Conservation (phyloP, 768 basidiomycete species). For the Lactifluus echinatus region DNA sequence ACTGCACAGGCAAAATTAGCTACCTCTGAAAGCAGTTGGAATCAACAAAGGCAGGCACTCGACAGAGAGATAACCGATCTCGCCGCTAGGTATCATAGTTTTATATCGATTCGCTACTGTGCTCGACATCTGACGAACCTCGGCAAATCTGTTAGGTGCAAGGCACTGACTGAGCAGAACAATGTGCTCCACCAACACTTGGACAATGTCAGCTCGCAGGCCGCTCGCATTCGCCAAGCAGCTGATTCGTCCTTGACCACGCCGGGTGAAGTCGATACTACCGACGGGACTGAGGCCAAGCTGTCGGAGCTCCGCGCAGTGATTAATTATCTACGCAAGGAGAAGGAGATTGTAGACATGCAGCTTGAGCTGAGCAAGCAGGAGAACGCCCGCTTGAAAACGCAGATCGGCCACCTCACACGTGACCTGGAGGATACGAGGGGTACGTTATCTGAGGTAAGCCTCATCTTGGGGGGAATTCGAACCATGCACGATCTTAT, state of each 20-base stretch:
- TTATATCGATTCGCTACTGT: neutral
- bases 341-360: conserved; percentile 88
- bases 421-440: conserved; percentile 65
- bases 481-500: neutral
- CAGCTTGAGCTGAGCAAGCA: conserved; percentile 75
- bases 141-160: conserved; percentile 37
- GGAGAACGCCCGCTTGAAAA: conserved; percentile 65
- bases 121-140: neutral
- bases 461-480: conserved; percentile 16
- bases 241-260: conserved; percentile 42
- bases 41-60: conserved; percentile 63
- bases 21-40: conserved; percentile 73
- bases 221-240: conserved; percentile 67
- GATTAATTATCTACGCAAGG: conserved; percentile 74
- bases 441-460: conserved; percentile 60
- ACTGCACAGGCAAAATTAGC: conserved; percentile 66
- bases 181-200: conserved; percentile 72
- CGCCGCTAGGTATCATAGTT: conserved; percentile 46
- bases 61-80: conserved; percentile 73
- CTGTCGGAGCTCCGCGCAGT: conserved; percentile 68
- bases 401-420: conserved; percentile 65
- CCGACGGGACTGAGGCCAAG: conserved; percentile 52
- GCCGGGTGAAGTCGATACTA: conserved; percentile 35
- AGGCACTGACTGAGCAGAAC: conserved; percentile 72
- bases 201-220: conserved; percentile 75